Evolutionary conservation across 2,329 filamentous ascomycete species (phyloP), one percentile per base, ranked within the genome.

Genomic region (Epichloe elymi): DNA sequence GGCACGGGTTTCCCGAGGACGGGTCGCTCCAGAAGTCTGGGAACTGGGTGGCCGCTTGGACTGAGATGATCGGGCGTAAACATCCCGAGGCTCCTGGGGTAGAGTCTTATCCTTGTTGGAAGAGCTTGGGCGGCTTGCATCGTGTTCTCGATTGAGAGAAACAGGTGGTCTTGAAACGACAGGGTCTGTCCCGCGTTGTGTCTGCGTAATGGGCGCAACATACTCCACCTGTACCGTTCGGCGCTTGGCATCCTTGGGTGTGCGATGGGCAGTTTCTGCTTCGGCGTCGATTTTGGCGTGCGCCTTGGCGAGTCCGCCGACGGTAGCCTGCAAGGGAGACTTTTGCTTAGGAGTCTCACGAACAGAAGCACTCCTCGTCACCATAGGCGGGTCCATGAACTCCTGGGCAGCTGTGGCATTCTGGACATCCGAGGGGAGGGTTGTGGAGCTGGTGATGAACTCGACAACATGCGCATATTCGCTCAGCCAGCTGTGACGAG

Each of bases 151-250:
- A 17, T 37, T 44, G 15, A 52, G 43, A 14, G 52, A 54, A n/a
- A 54, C 52, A 17, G 63, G 57, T 67, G 37, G 56, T 43, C 62
- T 60, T 11, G 62, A 53, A 40, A 58, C 48, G 7, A 56, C 53
- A 2, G 56, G 56, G 11, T 68, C 62, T 56, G 65, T 54, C 62
- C 86, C 88, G 56, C 91, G 80, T 55, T 84, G 78, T 0, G 91
- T 96, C 62, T 91, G 83, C 5, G 88, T 94, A 26, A 84, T 83
- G 23, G 93, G 93, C 19, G 90, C 86, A 51, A 97, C 93, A 67
- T 98, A 98, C 71, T 98, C 93, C 54, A 98, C 87, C 69, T 98
- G 93, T 0, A 98, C 88, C 0, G 93, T 98, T 59, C 90, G 82
- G 52, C 93, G 83, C 70, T 97, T 97, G 60, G 85, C 85, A 64